Conservation (phyloP, 805 yeast species). For the Starmerella vaccinii region DNA sequence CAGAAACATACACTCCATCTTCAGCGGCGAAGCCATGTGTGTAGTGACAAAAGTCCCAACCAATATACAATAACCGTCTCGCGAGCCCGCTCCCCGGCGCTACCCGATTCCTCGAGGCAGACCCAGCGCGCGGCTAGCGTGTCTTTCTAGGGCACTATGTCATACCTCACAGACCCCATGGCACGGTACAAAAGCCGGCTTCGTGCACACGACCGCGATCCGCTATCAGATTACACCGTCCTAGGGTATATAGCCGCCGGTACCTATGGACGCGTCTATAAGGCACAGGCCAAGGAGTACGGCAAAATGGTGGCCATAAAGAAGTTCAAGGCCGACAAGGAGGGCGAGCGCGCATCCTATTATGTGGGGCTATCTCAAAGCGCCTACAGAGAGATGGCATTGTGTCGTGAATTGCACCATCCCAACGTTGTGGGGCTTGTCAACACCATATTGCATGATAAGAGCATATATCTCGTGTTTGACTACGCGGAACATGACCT, state of each 20-base stretch:
- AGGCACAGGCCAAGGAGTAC: slow-evolving; percentile 42
- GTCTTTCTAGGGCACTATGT: background rate
- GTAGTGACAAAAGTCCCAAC: too few species aligned
- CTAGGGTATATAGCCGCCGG: slow-evolving; percentile 97
- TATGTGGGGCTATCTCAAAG: slow-evolving; percentile 94
- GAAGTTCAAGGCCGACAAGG: slow-evolving; percentile 89
- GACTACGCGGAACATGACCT: slow-evolving; percentile 95
- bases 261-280: slow-evolving; percentile 90
- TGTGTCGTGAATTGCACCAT: slow-evolving; percentile 78
- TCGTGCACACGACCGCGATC: slow-evolving; percentile 59
- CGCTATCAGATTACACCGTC: slow-evolving; percentile 75
- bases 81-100: too few species aligned
- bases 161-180: slow-evolving; percentile 29
- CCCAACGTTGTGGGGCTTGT: slow-evolving; percentile 67
- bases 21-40: too few species aligned
- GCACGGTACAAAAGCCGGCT: slow-evolving; percentile 47
- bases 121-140: background rate
- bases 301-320: slow-evolving; percentile 54
- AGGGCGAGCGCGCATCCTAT: slow-evolving; percentile 66
- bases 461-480: slow-evolving; percentile 85
- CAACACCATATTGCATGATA: slow-evolving; percentile 78
- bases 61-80: too few species aligned
- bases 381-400: slow-evolving; percentile 92
- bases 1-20: too few species aligned
- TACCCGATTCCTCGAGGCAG: background rate